phyloP scores from a whole-genome alignment of 2,329 filamentous ascomycete genomes.

The Paracoccidioides brasiliensis region DNA sequence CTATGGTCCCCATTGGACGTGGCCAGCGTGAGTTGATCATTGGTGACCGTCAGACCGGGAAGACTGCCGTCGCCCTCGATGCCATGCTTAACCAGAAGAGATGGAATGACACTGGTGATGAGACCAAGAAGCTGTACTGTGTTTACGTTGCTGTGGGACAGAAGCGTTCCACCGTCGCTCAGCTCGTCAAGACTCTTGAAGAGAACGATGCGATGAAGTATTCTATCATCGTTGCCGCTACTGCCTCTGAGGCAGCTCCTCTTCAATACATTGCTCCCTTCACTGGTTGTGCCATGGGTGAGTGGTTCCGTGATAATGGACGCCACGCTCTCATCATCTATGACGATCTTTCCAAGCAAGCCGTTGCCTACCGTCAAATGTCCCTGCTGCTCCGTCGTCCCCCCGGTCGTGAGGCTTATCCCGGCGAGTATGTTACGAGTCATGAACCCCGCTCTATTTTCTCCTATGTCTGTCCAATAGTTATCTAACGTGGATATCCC shows the following conservation, averaged over 20 bases:
- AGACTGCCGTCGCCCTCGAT: conserved; percentile 97
- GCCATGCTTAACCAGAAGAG: conserved; percentile 99
- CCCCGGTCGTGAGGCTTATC: conserved; percentile 97
- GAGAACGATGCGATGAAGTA: conserved; percentile 99
- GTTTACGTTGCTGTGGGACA: conserved; percentile 98
- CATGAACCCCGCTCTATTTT: not conserved
- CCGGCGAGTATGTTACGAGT: conserved; percentile 55
- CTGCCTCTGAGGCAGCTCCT: conserved; percentile 90
- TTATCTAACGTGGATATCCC: conserved; percentile 12
- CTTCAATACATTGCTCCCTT: conserved; percentile 92
- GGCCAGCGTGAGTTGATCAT: conserved; percentile 99
- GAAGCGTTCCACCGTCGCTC: conserved; percentile 98
- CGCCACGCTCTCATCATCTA: conserved; percentile 83
- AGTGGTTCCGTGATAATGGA: conserved; percentile 71
- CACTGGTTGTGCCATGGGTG: conserved; percentile 53
- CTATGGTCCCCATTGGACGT: conserved; percentile 99
- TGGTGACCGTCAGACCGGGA: conserved; percentile 99
- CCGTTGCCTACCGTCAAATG: conserved; percentile 97
- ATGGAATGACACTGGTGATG: conserved; percentile 79
- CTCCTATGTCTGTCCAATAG: conserved; percentile 1
- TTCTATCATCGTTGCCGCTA: conserved; percentile 83
- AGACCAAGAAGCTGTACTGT: conserved; percentile 98
- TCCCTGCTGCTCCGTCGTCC: conserved; percentile 94
- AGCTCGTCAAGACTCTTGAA: conserved; percentile 99
- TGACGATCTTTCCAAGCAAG: conserved; percentile 96